Conservation (phyloP, 768 basidiomycete species). For the Filobasidium floriforme region DNA sequence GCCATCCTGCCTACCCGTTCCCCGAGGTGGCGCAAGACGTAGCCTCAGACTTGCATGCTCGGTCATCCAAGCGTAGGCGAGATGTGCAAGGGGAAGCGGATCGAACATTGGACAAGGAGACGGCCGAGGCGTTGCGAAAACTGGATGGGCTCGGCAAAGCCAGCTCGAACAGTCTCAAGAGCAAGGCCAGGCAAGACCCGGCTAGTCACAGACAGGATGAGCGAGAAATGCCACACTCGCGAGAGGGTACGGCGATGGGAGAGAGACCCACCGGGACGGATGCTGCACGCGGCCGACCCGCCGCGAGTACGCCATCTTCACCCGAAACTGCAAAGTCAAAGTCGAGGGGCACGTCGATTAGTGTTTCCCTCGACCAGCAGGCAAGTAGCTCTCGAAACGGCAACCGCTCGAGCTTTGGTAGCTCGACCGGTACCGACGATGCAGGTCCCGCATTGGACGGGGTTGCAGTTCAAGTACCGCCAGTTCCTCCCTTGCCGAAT, state of each 20-base stretch:
- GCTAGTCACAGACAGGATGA: conserved; percentile 25
- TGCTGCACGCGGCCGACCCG: background rate
- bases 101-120: conserved; percentile 69
- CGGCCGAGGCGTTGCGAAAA: conserved; percentile 83
- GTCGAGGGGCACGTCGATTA: background rate
- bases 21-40: background rate
- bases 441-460: background rate
- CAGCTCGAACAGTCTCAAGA: conserved; percentile 18
- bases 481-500: conserved; percentile 43
- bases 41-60: too few relatives aligned
- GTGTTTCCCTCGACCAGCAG: background rate
- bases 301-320: background rate
- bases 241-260: background rate
- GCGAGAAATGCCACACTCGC: background rate
- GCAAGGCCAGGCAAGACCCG: background rate
- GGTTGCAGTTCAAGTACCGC: conserved; percentile 23
- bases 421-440: conserved; percentile 11
- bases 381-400: conserved; percentile 7
- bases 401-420: conserved; percentile 22
- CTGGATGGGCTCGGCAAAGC: conserved; percentile 80
- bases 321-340: background rate
- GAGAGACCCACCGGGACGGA: background rate
- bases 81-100: background rate
- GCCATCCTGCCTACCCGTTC: conserved; percentile 3
- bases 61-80: background rate